These are phyloP conservation scores for Halophytophthora batemanensis DNA, from an alignment of 352 stramenopile species.

Conservation along the genomic window DNA sequence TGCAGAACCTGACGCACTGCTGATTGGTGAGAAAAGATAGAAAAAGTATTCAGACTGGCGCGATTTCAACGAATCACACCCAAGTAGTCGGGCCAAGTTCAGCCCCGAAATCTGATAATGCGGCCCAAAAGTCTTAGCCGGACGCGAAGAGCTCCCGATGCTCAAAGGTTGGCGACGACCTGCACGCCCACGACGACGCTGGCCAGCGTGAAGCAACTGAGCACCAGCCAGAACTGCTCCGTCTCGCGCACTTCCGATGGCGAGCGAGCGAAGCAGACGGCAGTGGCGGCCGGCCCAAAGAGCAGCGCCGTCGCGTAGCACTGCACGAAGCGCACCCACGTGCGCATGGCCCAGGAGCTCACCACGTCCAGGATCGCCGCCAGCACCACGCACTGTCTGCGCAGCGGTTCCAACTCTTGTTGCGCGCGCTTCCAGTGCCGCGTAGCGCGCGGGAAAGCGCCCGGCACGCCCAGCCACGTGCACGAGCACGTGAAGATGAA, in stretches of 20 bases:
- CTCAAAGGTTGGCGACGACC: conserved; percentile 59
- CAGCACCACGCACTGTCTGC: conserved; percentile 50
- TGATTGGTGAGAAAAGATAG: not conserved
- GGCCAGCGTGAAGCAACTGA: conserved; percentile 54
- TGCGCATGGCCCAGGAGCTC: conserved; percentile 51
- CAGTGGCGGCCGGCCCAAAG: conserved; percentile 10
- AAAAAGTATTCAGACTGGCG: not conserved
- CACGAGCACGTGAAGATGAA: conserved; percentile 66
- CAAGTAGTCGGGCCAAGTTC: not conserved
- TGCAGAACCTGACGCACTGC: too few relatives aligned
- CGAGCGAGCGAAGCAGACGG: conserved; percentile 37
- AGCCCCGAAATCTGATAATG: too few relatives aligned
- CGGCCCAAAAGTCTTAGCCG: not conserved
- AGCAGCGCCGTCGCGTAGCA: conserved; percentile 41
- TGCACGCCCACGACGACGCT: conserved; percentile 61
- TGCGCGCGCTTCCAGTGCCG: conserved; percentile 45
- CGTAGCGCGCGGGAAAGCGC: conserved; percentile 51
- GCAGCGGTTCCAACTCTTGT: conserved; percentile 41
- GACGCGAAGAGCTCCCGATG: not conserved
- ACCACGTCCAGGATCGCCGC: conserved; percentile 53
- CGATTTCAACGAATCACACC: not conserved
- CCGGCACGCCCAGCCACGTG: conserved; percentile 63
- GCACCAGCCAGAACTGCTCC: conserved; percentile 56
- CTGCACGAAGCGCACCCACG: conserved; percentile 58
- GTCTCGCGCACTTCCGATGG: conserved; percentile 49